phyloP scores from a whole-genome alignment of 352 stramenopile genomes.

The Blastocystis sp. region DNA sequence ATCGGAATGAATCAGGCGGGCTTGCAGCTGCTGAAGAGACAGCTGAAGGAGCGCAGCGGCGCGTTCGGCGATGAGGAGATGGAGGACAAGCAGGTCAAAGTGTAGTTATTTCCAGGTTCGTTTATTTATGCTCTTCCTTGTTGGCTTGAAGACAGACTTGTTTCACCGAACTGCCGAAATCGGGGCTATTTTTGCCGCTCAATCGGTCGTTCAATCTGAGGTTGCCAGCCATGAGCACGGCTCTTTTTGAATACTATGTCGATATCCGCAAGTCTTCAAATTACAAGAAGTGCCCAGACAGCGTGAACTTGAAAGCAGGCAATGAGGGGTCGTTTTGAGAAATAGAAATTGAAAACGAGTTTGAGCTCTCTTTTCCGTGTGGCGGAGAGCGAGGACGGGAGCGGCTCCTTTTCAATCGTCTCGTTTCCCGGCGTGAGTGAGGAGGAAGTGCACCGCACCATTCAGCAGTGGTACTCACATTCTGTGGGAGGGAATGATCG shows the following conservation, averaged over 20 bases:
- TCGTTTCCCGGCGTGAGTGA: constrained; percentile 59
- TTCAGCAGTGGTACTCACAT: constrained; percentile 28
- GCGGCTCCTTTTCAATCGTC: background rate
- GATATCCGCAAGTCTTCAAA: constrained; percentile 63
- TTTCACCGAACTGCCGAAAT: constrained; percentile 14
- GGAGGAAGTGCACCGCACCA: constrained; percentile 11
- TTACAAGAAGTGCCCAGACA: constrained; percentile 52
- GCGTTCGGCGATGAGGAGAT: constrained; percentile 47
- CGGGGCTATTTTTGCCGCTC: background rate
- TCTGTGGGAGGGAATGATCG: background rate
- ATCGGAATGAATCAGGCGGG: constrained; percentile 73
- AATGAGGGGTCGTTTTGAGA: background rate
- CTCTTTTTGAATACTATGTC: constrained; percentile 52
- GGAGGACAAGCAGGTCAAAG: constrained; percentile 22
- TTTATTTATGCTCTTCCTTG: constrained; percentile 52
- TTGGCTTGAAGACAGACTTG: background rate
- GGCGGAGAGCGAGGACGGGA: background rate
- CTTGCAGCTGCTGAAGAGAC: constrained; percentile 70
- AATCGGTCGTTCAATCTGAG: too few relatives aligned
- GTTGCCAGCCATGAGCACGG: constrained; percentile 31
- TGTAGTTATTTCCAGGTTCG: background rate
- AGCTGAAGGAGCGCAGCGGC: constrained; percentile 49
- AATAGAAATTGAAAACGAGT: constrained; percentile 37
- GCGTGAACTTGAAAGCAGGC: constrained; percentile 13
- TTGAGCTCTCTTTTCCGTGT: constrained; percentile 7